Conservation (phyloP, 2,329 filamentous ascomycete species). For the Monilinia polystroma region DNA sequence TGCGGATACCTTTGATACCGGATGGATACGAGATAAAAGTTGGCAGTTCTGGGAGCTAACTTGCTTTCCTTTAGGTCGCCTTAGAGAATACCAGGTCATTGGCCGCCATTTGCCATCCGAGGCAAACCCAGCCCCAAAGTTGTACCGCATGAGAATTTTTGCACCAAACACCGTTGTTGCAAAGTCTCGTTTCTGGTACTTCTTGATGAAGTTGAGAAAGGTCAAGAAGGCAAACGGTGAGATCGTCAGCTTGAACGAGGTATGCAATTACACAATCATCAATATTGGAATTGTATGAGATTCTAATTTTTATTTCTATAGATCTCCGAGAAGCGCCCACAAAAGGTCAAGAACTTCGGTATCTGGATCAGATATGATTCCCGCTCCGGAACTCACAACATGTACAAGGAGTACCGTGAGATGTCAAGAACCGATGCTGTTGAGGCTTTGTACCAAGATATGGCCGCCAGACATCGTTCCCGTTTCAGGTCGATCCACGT, state of each 20-base stretch:
- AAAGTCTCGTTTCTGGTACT: slow-evolving; percentile 99
- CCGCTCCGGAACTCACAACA: slow-evolving; percentile 99
- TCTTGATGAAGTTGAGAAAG: slow-evolving; percentile 98
- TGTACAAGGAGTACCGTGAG: slow-evolving; percentile 99
- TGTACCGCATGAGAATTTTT: slow-evolving; percentile 99
- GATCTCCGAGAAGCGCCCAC: slow-evolving; percentile 98
- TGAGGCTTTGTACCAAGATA: slow-evolving; percentile 97
- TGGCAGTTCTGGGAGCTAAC: slow-evolving; percentile 29
- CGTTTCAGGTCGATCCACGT: slow-evolving; percentile 99
- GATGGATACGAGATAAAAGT: slow-evolving; percentile 3
- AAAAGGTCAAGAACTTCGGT: slow-evolving; percentile 99
- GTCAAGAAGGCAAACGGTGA: slow-evolving; percentile 99
- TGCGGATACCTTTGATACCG: not conserved
- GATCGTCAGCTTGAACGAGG: slow-evolving; percentile 95
- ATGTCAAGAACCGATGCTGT: slow-evolving; percentile 94
- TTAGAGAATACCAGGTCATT: slow-evolving; percentile 99
- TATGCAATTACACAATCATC: slow-evolving; percentile 51
- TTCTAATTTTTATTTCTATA: slow-evolving; percentile 43
- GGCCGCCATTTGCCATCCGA: slow-evolving; percentile 98
- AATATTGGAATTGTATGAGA: slow-evolving; percentile 2
- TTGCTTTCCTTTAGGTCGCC: slow-evolving; percentile 71
- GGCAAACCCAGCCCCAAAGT: slow-evolving; percentile 92
- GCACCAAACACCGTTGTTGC: slow-evolving; percentile 96
- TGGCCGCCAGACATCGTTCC: slow-evolving; percentile 97
- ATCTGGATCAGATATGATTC: slow-evolving; percentile 99